Evolutionary conservation across 1,284 basidiomycete species (phyloP), one percentile per base, ranked within the genome.

Genomic region (Thelephora terrestris): DNA sequence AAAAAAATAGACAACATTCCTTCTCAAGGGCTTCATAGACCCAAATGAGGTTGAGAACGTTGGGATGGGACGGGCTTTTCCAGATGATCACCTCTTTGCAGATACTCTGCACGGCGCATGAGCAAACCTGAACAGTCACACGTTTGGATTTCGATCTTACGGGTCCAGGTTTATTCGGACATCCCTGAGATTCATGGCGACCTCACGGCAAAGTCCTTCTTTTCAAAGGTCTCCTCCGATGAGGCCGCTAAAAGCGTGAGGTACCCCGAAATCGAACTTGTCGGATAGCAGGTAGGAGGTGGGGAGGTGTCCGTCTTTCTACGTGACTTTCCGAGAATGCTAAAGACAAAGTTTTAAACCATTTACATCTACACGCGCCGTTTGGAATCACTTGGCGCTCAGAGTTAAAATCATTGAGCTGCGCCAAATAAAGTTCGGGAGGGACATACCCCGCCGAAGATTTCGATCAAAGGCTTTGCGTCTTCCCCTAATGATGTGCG

Each of bases 11-110:
- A 42, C 5, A 42, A 21, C 16, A 14, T 21, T 12, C 21, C 20
- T 42, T 12, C 17, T 44, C 43, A 23, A 14, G 20, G 12, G 39
- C 14, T 10, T 32, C 29, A 14, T 14, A 18, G 17, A 50, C 32
- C 7, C 49, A 47, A 14, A 43, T 21, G 24, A 50, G 47, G 14
- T n/a, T 24, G 12, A 48, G 24, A 23, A 50, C 32, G 43, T 50
- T 32, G 7, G 46, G 46, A 25, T 50, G 49, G n/a, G 17, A 18
- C 12, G 48, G 2, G 23, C 43, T 23, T 25, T 37, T 48, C 49
- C 49, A 50, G 2, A 44, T 29, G 18, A 40, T 24, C 2, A 42
- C 49, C 25, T 50, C 49, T 23, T 39, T 35, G 34, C 21, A 43
- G 17, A 48, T 35, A 14, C 25, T 21, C 49, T 50, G 45, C 17